Evolutionary conservation across 176 grass and related monocot genomes (phyloP).

Genomic region (Themeda triandra): DNA sequence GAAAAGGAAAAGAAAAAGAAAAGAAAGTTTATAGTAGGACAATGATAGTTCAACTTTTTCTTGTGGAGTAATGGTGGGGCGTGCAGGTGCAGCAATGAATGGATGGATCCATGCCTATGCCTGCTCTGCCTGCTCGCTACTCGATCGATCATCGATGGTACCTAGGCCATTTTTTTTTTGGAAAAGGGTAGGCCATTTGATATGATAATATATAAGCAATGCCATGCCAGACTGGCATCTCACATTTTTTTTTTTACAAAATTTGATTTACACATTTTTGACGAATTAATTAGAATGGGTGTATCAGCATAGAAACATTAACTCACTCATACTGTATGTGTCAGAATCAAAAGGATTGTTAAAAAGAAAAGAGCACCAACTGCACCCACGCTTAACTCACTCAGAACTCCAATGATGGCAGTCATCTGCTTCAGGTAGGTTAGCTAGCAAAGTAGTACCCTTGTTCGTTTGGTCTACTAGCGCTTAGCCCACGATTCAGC

Average conservation of each 20-base stretch:
- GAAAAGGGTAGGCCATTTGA: no score
- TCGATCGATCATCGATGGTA: no score
- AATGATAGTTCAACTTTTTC: background rate
- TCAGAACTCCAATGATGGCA: background rate
- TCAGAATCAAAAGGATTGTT: background rate
- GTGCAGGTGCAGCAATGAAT: background rate
- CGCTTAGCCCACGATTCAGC: no score
- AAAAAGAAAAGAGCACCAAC: no score
- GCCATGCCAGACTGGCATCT: background rate
- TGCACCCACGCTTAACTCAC: background rate
- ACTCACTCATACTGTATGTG: background rate
- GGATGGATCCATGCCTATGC: no score
- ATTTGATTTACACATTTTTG: background rate
- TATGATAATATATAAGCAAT: background rate
- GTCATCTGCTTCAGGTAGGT: no score
- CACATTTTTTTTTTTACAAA: background rate
- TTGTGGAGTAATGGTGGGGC: background rate
- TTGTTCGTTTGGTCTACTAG: no score
- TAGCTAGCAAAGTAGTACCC: no score
- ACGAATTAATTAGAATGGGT: background rate
- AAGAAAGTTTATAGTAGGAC: background rate
- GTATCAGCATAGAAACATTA: background rate
- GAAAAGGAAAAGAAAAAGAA: background rate
- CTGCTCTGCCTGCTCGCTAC: no score
- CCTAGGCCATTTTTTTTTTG: no score